phyloP scores from a whole-genome alignment of 371 early-diverging fungal species.

The Circinella umbellata region DNA sequence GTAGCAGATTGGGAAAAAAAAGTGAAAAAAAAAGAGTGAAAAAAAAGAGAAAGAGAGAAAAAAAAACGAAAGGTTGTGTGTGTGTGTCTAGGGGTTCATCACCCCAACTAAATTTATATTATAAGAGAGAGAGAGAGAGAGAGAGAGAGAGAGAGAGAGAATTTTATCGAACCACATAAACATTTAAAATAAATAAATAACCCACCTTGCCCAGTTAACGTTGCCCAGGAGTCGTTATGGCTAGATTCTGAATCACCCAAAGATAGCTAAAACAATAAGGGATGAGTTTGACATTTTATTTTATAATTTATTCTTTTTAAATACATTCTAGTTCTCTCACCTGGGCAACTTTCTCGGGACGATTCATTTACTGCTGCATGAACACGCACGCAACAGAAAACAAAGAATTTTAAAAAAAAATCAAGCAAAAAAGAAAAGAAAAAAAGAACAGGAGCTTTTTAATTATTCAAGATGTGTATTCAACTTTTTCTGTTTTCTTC shows the following conservation, averaged over 20 bases:
- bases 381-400: conserved; percentile 21
- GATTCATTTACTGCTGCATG: conserved; percentile 49
- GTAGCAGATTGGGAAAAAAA: not conserved
- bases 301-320: not conserved
- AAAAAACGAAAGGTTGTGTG: too few relatives aligned
- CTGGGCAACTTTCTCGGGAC: conserved; percentile 38
- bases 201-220: conserved; percentile 10
- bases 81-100: too few relatives aligned
- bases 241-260: conserved; percentile 21
- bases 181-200: not conserved
- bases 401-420: not conserved
- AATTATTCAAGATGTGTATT: too few relatives aligned
- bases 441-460: too few relatives aligned
- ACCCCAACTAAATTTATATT: too few relatives aligned
- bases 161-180: conserved; percentile 9
- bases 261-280: conserved; percentile 17
- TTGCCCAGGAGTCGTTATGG: conserved; percentile 11
- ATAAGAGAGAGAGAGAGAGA: not conserved
- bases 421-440: not conserved
- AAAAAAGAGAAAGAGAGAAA: not conserved
- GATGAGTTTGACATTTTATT: not conserved
- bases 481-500: too few relatives aligned
- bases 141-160: not conserved
- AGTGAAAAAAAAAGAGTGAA: not conserved
- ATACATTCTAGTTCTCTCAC: conserved; percentile 1